phyloP scores from a whole-genome alignment of 1,284 basidiomycete genomes.

The Vanrija sp. region DNA sequence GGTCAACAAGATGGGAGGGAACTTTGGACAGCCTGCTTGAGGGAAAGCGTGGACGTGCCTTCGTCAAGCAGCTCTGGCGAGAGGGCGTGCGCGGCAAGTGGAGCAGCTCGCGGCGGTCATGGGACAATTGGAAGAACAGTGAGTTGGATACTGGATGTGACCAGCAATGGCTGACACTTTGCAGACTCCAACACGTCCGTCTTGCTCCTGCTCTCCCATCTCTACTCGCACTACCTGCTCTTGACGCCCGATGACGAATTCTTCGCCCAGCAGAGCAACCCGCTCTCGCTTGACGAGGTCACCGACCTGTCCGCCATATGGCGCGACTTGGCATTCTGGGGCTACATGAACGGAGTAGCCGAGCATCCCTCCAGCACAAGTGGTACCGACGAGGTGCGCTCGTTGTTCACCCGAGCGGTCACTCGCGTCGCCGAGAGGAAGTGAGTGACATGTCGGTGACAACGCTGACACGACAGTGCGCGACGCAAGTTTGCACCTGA shows the following conservation, averaged over 20 bases:
- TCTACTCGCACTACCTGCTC: slow-evolving; percentile 80
- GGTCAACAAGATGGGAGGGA: slow-evolving; percentile 58
- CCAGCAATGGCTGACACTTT: slow-evolving; percentile 14
- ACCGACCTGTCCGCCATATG: slow-evolving; percentile 44
- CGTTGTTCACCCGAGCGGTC: slow-evolving; percentile 69
- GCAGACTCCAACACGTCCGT: slow-evolving; percentile 56
- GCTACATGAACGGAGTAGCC: slow-evolving; percentile 53
- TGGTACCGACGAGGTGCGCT: slow-evolving; percentile 63
- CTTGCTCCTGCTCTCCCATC: slow-evolving; percentile 72
- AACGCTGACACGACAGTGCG: slow-evolving; percentile 56
- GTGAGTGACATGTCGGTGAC: slow-evolving; percentile 54
- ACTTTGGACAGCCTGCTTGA: slow-evolving; percentile 49
- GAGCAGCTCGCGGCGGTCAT: slow-evolving; percentile 40
- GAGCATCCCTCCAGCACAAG: slow-evolving; percentile 62
- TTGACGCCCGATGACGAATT: slow-evolving; percentile 98
- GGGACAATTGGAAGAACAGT: slow-evolving; percentile 53
- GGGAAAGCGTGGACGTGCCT: slow-evolving; percentile 38
- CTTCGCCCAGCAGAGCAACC: slow-evolving; percentile 60
- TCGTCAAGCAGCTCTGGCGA: slow-evolving; percentile 72
- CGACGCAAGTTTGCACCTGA: slow-evolving; percentile 71
- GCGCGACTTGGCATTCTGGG: slow-evolving; percentile 47
- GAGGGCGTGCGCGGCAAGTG: slow-evolving; percentile 61
- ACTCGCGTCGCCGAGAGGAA: slow-evolving; percentile 79
- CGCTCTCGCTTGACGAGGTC: slow-evolving; percentile 79
- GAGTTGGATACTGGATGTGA: slow-evolving; percentile 39